phyloP scores from a whole-genome alignment of 1,284 basidiomycete species.

The Inonotus hispidus region DNA sequence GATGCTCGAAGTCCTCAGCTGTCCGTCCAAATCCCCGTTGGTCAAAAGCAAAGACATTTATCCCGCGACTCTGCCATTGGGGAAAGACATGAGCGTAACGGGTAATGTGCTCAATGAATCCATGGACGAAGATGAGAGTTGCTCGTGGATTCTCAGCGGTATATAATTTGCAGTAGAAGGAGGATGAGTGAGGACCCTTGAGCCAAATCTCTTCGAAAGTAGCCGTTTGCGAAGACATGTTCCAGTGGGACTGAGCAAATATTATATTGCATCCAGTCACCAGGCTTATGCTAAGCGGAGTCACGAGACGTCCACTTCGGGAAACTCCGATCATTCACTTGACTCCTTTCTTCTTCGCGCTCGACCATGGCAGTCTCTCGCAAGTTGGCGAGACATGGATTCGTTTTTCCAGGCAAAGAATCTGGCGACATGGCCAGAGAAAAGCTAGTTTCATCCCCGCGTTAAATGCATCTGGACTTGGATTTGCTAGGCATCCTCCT shows the following conservation, averaged over 20 bases:
- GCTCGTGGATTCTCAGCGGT: slow-evolving; percentile 47
- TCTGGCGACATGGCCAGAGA: too few relatives aligned
- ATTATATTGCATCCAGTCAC: too few relatives aligned
- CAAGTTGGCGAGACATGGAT: too few relatives aligned
- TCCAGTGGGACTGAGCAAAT: background rate
- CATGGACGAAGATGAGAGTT: slow-evolving; percentile 76
- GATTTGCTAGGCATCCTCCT: too few relatives aligned
- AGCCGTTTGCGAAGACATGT: background rate
- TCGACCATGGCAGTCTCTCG: too few relatives aligned
- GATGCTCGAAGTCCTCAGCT: slow-evolving; percentile 40
- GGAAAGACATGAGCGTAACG: slow-evolving; percentile 71
- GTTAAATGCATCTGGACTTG: too few relatives aligned
- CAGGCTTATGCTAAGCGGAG: too few relatives aligned
- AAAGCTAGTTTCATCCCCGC: too few relatives aligned
- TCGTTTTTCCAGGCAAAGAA: too few relatives aligned
- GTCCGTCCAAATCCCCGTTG: slow-evolving; percentile 85
- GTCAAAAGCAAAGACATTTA: slow-evolving; percentile 76
- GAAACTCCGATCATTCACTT: too few relatives aligned
- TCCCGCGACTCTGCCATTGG: slow-evolving; percentile 46
- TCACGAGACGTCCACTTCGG: too few relatives aligned
- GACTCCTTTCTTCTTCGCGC: too few relatives aligned
- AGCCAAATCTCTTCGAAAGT: slow-evolving; percentile 45
- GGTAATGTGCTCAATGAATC: slow-evolving; percentile 77
- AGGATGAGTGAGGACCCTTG: slow-evolving; percentile 49
- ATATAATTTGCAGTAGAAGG: slow-evolving; percentile 63